A percentile compares a stretch with the other conserved stretches of the same genome.
phyloP scores from a whole-genome alignment of 805 yeast genomes.

The Metschnikowia kofuensis region DNA sequence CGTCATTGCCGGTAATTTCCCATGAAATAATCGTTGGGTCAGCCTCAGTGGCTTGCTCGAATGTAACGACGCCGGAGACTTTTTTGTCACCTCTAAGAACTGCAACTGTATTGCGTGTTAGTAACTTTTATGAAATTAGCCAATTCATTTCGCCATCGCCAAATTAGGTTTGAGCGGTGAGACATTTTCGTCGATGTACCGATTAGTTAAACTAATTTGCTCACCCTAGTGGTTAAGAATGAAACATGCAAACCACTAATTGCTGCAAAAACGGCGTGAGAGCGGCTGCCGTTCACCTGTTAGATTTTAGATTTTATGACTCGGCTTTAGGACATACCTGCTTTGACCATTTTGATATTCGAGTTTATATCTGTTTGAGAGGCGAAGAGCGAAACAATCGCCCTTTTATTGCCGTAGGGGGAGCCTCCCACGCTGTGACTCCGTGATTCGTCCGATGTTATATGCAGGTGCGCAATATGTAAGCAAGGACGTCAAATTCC shows the following conservation, averaged over 20 bases:
- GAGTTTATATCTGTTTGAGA: not conserved
- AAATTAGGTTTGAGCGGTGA: not conserved
- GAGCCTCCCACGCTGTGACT: conserved; percentile 1
- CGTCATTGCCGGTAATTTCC: conserved; percentile 85
- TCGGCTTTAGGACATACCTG: conserved; percentile 45
- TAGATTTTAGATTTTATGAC: not conserved
- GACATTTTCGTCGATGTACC: not conserved
- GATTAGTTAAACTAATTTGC: conserved; percentile 12
- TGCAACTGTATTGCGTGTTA: conserved; percentile 57
- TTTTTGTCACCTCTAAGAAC: conserved; percentile 93
- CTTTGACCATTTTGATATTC: conserved; percentile 52
- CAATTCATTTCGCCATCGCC: not conserved
- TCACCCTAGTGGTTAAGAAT: conserved; percentile 15
- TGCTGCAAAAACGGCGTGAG: conserved; percentile 5
- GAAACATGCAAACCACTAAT: not conserved
- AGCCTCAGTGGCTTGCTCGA: conserved; percentile 76
- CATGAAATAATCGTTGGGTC: conserved; percentile 84
- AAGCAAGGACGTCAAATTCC: not conserved
- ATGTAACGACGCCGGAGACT: conserved; percentile 82
- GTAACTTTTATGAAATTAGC: conserved; percentile 8
- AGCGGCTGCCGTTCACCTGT: not conserved
- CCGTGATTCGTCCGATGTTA: not conserved
- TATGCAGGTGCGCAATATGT: not conserved
- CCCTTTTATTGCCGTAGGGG: conserved; percentile 4
- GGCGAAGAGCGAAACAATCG: not conserved